phyloP scores from a whole-genome alignment of 495 filamentous ascomycete genomes.

The Penicillium ochrochloron region DNA sequence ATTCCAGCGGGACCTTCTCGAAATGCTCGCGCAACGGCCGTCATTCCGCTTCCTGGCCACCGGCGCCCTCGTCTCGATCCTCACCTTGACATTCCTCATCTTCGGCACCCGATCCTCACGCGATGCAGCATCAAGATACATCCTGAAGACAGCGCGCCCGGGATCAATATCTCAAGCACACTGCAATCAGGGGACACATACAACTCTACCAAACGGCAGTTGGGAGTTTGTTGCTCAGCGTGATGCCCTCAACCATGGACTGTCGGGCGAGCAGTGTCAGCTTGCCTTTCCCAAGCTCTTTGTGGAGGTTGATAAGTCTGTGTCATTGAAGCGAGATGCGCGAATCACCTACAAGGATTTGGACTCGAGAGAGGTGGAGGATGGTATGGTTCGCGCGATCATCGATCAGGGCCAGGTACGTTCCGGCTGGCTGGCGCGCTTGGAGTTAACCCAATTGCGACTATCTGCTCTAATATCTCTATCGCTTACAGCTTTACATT shows the following conservation, averaged over 20 bases:
- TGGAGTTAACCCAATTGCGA: neutral
- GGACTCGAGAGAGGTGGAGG: slow-evolving; percentile 33
- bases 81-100: slow-evolving; percentile 40
- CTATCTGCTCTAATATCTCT: neutral
- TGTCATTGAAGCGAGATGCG: slow-evolving; percentile 19
- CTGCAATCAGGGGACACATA: slow-evolving; percentile 2
- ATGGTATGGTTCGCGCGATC: slow-evolving; percentile 47
- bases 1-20: slow-evolving; percentile 11
- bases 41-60: slow-evolving; percentile 42
- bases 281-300: slow-evolving; percentile 53
- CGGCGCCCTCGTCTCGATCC: slow-evolving; percentile 36
- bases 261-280: slow-evolving; percentile 47
- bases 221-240: slow-evolving; percentile 43
- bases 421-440: neutral
- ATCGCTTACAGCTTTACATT: slow-evolving; percentile 41
- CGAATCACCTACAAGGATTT: slow-evolving; percentile 40
- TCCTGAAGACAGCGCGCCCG: slow-evolving; percentile 22
- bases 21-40: slow-evolving; percentile 33
- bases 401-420: slow-evolving; percentile 48
- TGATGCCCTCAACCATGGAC: slow-evolving; percentile 45
- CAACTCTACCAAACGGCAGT: slow-evolving; percentile 14
- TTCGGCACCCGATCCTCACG: slow-evolving; percentile 25
- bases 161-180: slow-evolving; percentile 1
- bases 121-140: slow-evolving; percentile 28
- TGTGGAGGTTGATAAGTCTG: slow-evolving; percentile 47